Base-by-base conservation (phyloP, 2,329 filamentous ascomycete genomes). In the Phialocephala sp. region DNA sequence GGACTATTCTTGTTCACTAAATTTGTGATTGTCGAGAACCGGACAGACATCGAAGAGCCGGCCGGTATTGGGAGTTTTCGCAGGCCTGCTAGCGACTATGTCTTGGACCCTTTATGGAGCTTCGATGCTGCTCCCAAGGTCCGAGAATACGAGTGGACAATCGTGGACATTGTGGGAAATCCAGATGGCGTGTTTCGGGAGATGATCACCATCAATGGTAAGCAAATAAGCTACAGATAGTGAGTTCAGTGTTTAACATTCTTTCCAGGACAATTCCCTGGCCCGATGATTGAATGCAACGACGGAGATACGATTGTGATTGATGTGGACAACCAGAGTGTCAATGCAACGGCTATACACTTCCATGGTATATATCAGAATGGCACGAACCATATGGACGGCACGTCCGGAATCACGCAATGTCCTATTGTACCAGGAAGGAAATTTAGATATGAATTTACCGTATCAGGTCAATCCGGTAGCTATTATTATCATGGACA, bases 341-440 rank as follows among this genome's bases (percentile, higher is more conserved):
- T 81, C 14, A 91, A 93, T 69, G 84, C 74, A 14, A 76, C 91
- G 0, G 85, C 87, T 8, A 81, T 94, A 5, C 91, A 94, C 74
- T 94, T 91, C 76, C 91, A 94, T 71, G 91, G 91, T 18, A 83
- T 94, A 68, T 92, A 87, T 73, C 90, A 93, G 74, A 91, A 91
- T 70, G 90, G 89, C 12, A 91, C 90, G 0, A 92, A 87, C 65
- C 83, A 83, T 64, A 91, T 92, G 88, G 91, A 94, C 72, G 91
- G 91, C 0, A 85, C 89, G 1, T 81, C 87, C 0, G 89, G 85
- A 2, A 69, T 76, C 89, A 9, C 85, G 84, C 43, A 91, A 74
- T 91, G 89, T 67, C 83, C 85, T 0, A 89, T 93, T 56, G 82
- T 86, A 0, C 87, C 90, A 0, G 87, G 86, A 0, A 78, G 81